Conservation (phyloP, 1,284 basidiomycete genomes). For the Melampsora larici-populina region DNA sequence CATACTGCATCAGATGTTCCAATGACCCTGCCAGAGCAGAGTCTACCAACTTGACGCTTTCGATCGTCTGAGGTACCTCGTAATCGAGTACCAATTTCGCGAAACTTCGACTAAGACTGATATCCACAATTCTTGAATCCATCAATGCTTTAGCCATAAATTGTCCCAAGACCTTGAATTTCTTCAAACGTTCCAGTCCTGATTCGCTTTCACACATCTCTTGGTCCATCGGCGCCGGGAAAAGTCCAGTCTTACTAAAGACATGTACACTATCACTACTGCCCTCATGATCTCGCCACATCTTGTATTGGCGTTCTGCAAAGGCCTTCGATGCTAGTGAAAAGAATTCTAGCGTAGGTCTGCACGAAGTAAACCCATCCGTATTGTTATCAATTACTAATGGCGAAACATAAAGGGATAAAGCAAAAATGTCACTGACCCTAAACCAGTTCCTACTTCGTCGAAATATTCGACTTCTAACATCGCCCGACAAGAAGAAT, state of each 20-base stretch:
- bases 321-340: conserved; percentile 44
- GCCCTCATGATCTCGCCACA: conserved; percentile 50
- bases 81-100: conserved; percentile 81
- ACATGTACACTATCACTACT: conserved; percentile 50
- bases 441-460: conserved; percentile 95
- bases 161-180: conserved; percentile 86
- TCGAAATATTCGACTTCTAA: conserved; percentile 99
- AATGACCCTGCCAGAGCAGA: conserved; percentile 78
- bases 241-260: conserved; percentile 71
- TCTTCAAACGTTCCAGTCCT: conserved; percentile 60
- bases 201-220: conserved; percentile 57
- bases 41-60: conserved; percentile 81
- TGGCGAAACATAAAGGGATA: conserved; percentile 63
- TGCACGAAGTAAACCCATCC: not conserved
- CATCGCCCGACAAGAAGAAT: conserved; percentile 80
- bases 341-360: conserved; percentile 43
- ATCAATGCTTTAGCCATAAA: conserved; percentile 97
- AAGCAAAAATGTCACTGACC: conserved; percentile 79
- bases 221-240: conserved; percentile 73
- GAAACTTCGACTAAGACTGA: conserved; percentile 89
- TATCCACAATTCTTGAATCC: conserved; percentile 94
- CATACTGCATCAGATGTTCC: conserved; percentile 66
- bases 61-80: conserved; percentile 74
- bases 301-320: conserved; percentile 40
- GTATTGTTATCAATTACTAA: not conserved